Conservation (phyloP, 2,329 filamentous ascomycete species). For the Alternaria ventricosa region DNA sequence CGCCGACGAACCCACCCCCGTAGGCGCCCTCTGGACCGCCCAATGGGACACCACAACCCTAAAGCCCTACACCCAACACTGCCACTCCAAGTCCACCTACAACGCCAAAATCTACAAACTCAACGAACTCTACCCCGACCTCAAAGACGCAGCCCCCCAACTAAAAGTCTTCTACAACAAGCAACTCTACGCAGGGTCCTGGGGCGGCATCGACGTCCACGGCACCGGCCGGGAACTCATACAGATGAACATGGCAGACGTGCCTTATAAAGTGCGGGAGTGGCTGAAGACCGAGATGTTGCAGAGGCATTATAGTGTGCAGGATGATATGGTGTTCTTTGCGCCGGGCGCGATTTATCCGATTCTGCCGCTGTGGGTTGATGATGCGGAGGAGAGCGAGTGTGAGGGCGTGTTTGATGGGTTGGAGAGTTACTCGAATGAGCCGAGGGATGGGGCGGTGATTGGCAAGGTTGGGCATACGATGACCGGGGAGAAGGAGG, state of each 20-base stretch:
- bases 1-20: conserved; percentile 34
- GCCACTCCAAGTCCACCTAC: conserved; percentile 25
- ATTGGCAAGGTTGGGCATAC: conserved; percentile 37
- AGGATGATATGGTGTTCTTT: conserved; percentile 58
- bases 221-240: conserved; percentile 58
- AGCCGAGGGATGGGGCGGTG: conserved; percentile 38
- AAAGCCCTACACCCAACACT: conserved; percentile 29
- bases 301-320: conserved; percentile 49
- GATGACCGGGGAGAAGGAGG: conserved; percentile 32
- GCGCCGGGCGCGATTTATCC: conserved; percentile 61
- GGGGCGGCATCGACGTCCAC: conserved; percentile 62
- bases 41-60: conserved; percentile 35
- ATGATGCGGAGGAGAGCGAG: conserved; percentile 45
- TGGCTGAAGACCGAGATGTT: conserved; percentile 59
- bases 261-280: conserved; percentile 52
- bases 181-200: conserved; percentile 57
- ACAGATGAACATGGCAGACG: conserved; percentile 54
- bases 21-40: conserved; percentile 40
- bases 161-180: conserved; percentile 48
- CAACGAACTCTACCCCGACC: conserved; percentile 39
- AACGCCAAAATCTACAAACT: conserved; percentile 41
- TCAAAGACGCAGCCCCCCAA: conserved; percentile 39
- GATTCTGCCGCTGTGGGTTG: conserved; percentile 59
- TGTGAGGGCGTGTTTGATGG: conserved; percentile 51
- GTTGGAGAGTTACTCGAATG: conserved; percentile 39